Evolutionary conservation across 2,329 filamentous ascomycete species (phyloP), one percentile per base, ranked within the genome.

Genomic region (Atkinsonella texensis): DNA sequence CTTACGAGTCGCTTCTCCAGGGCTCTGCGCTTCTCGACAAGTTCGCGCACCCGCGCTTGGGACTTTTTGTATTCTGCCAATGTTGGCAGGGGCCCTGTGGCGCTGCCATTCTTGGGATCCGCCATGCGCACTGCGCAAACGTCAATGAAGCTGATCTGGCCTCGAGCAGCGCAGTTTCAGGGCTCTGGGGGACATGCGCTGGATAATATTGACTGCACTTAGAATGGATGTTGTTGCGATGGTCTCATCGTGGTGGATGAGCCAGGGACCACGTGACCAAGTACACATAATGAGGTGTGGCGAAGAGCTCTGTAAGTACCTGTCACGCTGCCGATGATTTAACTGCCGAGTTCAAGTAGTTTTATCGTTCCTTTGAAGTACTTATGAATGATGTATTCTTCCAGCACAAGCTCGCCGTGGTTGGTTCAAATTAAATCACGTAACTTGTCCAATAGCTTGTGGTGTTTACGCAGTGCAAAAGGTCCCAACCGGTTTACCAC

Each of bases 41-140:
- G 63, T 33, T 74, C 72, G 45, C 73, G 71, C 49, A 77, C 70
- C 31, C 70, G 67, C 46, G 70, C 65, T 55, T 75, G 72, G 43
- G 75, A 70, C 54, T 75, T 74, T 60, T 74, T 73, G 55, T 77
- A 77, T 58, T 76, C 73, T 17, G 70, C 68, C 63, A 69, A 64
- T 7, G 64, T 70, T 23, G 65, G 63, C 53, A 65, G 62, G 35
- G 64, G 60, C 49, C 58, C 61, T 38, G 57, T 49, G 35, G 56
- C 54, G 52, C 52, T 55, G 38, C 51, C 51, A 46, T 59, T 57
- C 47, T 66, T 68, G 42, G 57, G 63, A 52, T 69, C 67, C 28
- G 66, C 62, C 67, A 70, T 69, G 43, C 52, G 58, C 52, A n/a
- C 11, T 45, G 48, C 20, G 32, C 18, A 39, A 31, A 12, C 17